phyloP scores from a whole-genome alignment of 192 early-diverging fungal genomes.

The Umbelopsis isabellina region DNA sequence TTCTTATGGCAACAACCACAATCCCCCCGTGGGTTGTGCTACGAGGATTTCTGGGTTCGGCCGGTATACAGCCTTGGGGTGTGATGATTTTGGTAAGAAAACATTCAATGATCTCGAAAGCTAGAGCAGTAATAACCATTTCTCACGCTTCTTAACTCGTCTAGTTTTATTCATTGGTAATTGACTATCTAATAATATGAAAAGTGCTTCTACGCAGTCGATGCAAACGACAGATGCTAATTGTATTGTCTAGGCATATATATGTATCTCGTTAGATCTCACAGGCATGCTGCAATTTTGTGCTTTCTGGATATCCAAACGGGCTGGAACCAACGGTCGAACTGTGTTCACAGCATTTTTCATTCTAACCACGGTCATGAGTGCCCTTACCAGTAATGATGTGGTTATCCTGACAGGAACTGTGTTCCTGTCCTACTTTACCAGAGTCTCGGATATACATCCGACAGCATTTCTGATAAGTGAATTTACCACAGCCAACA shows the following conservation, averaged over 20 bases:
- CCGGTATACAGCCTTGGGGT: slow-evolving; percentile 75
- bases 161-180: slow-evolving; percentile 75
- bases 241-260: slow-evolving; percentile 60
- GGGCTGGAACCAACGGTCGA: slow-evolving; percentile 59
- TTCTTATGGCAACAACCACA: slow-evolving; percentile 64
- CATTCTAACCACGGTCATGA: slow-evolving; percentile 71
- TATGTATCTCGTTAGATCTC: slow-evolving; percentile 83
- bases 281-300: slow-evolving; percentile 80
- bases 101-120: neutral
- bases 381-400: slow-evolving; percentile 80
- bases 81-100: slow-evolving; percentile 58
- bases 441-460: slow-evolving; percentile 61
- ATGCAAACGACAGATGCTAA: no score
- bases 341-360: slow-evolving; percentile 72
- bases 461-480: slow-evolving; percentile 73
- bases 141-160: neutral
- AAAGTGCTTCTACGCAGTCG: no score
- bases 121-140: neutral
- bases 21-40: slow-evolving; percentile 48
- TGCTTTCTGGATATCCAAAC: slow-evolving; percentile 72
- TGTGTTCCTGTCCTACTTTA: slow-evolving; percentile 78
- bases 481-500: slow-evolving; percentile 80
- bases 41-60: slow-evolving; percentile 62
- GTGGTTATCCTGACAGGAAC: slow-evolving; percentile 82
- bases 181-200: neutral